A percentile compares a stretch with the other conserved stretches of the same genome.
Evolutionary conservation across 2,329 filamentous ascomycete genomes (phyloP).

Genomic region (Fusarium abutilonis): DNA sequence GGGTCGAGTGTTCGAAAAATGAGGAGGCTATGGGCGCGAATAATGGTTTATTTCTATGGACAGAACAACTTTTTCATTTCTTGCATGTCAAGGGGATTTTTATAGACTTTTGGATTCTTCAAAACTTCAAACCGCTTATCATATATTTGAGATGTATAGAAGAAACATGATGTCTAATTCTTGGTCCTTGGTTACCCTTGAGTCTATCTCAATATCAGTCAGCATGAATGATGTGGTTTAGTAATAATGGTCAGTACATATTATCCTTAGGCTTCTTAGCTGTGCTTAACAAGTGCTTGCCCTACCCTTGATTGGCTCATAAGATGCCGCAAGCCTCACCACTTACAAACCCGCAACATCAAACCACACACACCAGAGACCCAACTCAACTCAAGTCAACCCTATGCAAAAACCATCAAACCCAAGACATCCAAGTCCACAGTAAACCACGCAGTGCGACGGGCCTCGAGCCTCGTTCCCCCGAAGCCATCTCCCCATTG

Average conservation of each 20-base stretch:
- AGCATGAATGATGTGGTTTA: not conserved
- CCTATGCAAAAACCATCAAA: conserved; percentile 32
- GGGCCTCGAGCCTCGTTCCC: conserved; percentile 20
- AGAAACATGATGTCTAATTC: not conserved
- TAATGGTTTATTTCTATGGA: not conserved
- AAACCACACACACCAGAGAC: conserved; percentile 9
- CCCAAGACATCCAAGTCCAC: not conserved
- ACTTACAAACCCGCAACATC: conserved; percentile 4
- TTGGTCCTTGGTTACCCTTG: not conserved
- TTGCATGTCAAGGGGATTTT: not conserved
- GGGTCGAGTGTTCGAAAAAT: not conserved
- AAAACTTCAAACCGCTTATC: not conserved
- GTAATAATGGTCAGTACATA: no score
- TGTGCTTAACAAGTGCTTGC: not conserved
- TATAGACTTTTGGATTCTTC: not conserved
- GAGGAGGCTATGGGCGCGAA: not conserved
- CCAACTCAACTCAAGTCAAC: conserved; percentile 2
- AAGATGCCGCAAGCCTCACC: conserved; percentile 13
- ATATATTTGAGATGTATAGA: not conserved
- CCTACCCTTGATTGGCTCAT: conserved; percentile 18
- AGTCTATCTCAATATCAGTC: not conserved
- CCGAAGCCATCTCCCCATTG: conserved; percentile 32
- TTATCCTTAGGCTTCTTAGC: no score
- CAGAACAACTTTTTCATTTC: not conserved
- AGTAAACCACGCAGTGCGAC: conserved; percentile 16